phyloP scores from a whole-genome alignment of 768 basidiomycete species.

The Coprinellus micaceus region DNA sequence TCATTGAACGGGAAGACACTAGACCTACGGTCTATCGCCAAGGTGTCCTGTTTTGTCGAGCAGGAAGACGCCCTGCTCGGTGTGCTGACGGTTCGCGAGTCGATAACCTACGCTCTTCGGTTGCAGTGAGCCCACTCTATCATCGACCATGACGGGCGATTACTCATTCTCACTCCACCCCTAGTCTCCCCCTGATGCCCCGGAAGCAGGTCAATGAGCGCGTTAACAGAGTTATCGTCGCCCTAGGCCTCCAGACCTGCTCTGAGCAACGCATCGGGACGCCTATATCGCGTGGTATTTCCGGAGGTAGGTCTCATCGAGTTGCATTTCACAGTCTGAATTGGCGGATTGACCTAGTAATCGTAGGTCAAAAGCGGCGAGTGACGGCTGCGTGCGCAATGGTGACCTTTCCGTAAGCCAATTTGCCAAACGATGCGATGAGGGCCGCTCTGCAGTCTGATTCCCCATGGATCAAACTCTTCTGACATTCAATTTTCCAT shows the following conservation, averaged over 20 bases:
- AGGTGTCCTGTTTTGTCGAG: slow-evolving; percentile 50
- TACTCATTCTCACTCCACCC: background rate
- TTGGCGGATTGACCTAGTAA: background rate
- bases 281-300: slow-evolving; percentile 55
- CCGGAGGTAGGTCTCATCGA: slow-evolving; percentile 38
- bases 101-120: slow-evolving; percentile 47
- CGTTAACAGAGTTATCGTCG: slow-evolving; percentile 41
- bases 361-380: slow-evolving; percentile 55
- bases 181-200: slow-evolving; percentile 35
- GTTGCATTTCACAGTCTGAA: background rate
- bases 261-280: slow-evolving; percentile 54
- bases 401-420: slow-evolving; percentile 48
- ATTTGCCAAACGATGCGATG: no score
- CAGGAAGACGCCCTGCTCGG: slow-evolving; percentile 60
- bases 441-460: no score
- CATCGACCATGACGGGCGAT: no score
- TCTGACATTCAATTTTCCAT: no score
- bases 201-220: slow-evolving; percentile 33
- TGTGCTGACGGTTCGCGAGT: slow-evolving; percentile 55
- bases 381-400: slow-evolving; percentile 58
- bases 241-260: slow-evolving; percentile 46
- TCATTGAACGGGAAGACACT: slow-evolving; percentile 30
- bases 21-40: slow-evolving; percentile 28
- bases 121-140: slow-evolving; percentile 50
- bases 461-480: no score